Conservation (phyloP, 2,329 filamentous ascomycete species). For the Aspergillus sp. region DNA sequence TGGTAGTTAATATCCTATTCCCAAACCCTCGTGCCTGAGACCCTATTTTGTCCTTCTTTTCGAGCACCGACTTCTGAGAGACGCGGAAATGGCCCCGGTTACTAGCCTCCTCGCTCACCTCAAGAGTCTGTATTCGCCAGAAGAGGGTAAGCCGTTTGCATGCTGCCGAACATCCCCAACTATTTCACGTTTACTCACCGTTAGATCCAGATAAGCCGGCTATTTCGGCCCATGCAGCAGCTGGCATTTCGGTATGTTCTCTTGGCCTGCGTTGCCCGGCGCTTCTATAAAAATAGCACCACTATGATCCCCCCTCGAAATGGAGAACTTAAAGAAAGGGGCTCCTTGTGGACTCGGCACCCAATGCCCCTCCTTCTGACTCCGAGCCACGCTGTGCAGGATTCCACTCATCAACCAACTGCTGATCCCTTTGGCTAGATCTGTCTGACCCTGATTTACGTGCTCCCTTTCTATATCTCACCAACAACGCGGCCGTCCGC, state of each 20-base stretch:
- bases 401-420: background rate
- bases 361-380: background rate
- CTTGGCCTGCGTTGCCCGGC: conserved; percentile 12
- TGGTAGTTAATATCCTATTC: background rate
- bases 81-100: conserved; percentile 33
- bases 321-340: background rate
- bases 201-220: conserved; percentile 34
- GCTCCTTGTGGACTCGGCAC: background rate
- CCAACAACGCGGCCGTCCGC: conserved; percentile 75
- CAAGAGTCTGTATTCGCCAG: conserved; percentile 33
- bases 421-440: conserved; percentile 50
- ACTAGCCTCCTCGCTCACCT: conserved; percentile 31
- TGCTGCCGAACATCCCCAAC: background rate
- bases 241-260: conserved; percentile 40
- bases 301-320: background rate
- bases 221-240: conserved; percentile 37
- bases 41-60: background rate
- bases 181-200: conserved; percentile 8
- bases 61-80: background rate
- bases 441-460: conserved; percentile 83
- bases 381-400: background rate
- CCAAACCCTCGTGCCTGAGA: background rate
- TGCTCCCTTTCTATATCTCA: conserved; percentile 86
- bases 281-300: conserved; percentile 17
- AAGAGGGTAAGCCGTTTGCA: conserved; percentile 25